Conservation (phyloP, 495 filamentous ascomycete species). For the Aspergillus campestris region DNA sequence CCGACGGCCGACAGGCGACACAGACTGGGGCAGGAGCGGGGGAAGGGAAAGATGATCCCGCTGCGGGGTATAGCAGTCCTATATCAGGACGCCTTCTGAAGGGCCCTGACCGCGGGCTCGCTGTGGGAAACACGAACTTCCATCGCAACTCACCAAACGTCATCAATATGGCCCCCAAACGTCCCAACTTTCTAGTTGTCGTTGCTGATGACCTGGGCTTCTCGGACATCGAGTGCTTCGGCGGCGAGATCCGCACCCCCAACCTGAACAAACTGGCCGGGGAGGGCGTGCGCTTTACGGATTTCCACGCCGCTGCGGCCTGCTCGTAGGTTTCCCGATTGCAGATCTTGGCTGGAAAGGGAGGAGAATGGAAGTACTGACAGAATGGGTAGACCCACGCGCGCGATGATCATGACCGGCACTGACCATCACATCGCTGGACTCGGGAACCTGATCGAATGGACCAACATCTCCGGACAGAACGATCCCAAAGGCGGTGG, state of each 20-base stretch:
- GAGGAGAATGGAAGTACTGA: too few relatives aligned
- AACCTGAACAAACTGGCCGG: conserved; percentile 51
- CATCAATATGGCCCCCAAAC: conserved; percentile 25
- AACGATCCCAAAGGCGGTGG: conserved; percentile 36
- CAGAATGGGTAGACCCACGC: conserved; percentile 34
- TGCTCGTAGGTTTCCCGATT: conserved; percentile 37
- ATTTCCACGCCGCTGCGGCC: conserved; percentile 56
- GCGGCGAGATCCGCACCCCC: conserved; percentile 55
- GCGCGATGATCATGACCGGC: conserved; percentile 50
- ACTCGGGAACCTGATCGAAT: conserved; percentile 40
- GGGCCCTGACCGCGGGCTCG: neutral
- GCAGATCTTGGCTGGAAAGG: neutral
- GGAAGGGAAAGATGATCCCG: neutral
- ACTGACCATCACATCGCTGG: conserved; percentile 42
- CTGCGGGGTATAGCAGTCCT: neutral
- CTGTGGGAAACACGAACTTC: neutral
- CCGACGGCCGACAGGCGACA: conserved; percentile 26
- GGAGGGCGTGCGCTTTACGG: conserved; percentile 48
- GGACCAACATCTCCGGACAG: conserved; percentile 40
- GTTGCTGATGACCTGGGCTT: conserved; percentile 58
- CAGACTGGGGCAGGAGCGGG: too few relatives aligned
- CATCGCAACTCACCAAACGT: neutral
- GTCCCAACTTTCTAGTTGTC: conserved; percentile 56
- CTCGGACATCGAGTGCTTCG: conserved; percentile 53
- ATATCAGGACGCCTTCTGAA: neutral